Evolutionary conservation across 768 basidiomycete genomes (phyloP).

Genomic region (Suillus plorans): DNA sequence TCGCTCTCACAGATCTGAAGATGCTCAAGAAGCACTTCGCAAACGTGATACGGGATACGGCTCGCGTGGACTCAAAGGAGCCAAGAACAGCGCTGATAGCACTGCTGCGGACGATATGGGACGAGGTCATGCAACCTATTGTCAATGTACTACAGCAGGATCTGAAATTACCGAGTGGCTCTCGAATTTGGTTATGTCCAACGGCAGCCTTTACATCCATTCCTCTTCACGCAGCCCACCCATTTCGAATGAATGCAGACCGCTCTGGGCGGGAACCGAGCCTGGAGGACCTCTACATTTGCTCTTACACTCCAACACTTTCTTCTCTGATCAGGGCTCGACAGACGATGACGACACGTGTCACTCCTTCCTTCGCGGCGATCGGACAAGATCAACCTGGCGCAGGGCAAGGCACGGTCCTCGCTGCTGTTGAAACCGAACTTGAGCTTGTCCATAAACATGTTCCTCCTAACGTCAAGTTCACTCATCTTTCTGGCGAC

Average conservation of each 20-base stretch:
- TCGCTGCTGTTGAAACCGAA: neutral
- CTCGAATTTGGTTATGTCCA: conserved; percentile 17
- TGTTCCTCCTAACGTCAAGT: neutral
- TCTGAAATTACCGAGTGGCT: conserved; percentile 6
- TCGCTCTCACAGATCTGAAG: neutral
- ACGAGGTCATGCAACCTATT: conserved; percentile 7
- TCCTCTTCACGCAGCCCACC: conserved; percentile 22
- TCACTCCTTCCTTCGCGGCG: neutral
- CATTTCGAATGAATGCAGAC: conserved; percentile 6
- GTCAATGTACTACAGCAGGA: conserved; percentile 2
- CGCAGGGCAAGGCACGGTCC: neutral
- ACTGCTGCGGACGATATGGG: neutral
- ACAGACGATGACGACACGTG: neutral
- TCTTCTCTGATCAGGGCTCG: conserved; percentile 13
- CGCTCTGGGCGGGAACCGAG: conserved; percentile 9
- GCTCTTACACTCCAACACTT: conserved; percentile 27
- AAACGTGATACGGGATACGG: neutral
- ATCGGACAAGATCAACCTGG: conserved; percentile 8
- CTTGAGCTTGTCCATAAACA: conserved; percentile 6
- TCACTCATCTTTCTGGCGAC: conserved; percentile 6
- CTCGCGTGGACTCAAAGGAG: neutral
- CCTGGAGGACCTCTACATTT: conserved; percentile 16
- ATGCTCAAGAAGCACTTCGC: neutral
- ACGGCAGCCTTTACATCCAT: conserved; percentile 11
- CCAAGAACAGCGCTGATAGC: neutral